These are phyloP conservation scores for Globisporangium lucens DNA, from an alignment of 352 stramenopile genomes.

Conservation along the genomic window DNA sequence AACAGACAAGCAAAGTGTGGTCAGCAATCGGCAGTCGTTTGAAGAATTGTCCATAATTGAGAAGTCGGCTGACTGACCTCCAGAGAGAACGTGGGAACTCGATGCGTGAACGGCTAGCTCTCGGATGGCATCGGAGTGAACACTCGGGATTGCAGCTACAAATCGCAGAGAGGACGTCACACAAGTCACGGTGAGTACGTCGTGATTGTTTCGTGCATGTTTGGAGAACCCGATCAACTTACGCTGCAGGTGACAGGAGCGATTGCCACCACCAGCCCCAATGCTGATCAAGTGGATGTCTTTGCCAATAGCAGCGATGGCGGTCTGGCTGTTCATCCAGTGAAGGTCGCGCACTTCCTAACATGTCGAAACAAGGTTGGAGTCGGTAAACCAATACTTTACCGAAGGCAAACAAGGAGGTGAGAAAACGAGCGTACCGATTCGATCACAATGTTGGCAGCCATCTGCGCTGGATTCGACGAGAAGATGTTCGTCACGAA, in stretches of 20 bases:
- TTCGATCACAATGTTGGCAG: conserved; percentile 34
- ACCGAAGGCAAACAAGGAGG: neutral
- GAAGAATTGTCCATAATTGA: neutral
- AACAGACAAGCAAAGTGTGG: neutral
- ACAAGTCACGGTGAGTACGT: neutral
- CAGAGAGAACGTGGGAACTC: conserved; percentile 36
- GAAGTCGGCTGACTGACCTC: conserved; percentile 20
- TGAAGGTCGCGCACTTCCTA: conserved; percentile 75
- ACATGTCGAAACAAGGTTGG: neutral
- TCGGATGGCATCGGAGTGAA: conserved; percentile 73
- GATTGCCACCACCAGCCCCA: conserved; percentile 16
- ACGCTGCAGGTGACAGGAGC: conserved; percentile 37
- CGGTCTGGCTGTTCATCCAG: conserved; percentile 46
- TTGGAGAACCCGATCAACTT: conserved; percentile 1
- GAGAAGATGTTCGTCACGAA: conserved; percentile 55
- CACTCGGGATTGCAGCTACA: conserved; percentile 44
- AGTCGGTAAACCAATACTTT: neutral
- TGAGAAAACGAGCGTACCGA: conserved; percentile 25
- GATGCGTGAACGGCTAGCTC: conserved; percentile 50
- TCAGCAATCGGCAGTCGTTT: neutral
- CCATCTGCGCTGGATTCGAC: conserved; percentile 19
- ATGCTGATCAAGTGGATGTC: conserved; percentile 67
- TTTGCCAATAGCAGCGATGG: conserved; percentile 61
- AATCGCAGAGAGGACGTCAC: neutral
- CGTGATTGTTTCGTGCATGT: neutral